Conservation (phyloP, 257 asterid genomes). For the Paraleonurus japonicus region DNA sequence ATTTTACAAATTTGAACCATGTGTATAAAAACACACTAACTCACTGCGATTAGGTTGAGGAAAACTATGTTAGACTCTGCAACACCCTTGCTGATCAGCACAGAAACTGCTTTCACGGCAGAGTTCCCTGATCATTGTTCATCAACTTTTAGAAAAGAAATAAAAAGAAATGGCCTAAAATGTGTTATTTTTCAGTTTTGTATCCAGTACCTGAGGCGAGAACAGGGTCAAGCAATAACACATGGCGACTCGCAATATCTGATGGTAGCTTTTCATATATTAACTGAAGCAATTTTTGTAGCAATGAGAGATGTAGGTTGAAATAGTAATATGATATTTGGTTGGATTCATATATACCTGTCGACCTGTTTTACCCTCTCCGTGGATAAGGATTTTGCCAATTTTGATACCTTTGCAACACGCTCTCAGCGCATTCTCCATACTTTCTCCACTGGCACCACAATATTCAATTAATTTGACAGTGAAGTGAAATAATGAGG, state of each 20-base stretch:
- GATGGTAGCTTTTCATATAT: constrained; percentile 88
- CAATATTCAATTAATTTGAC: constrained; percentile 8
- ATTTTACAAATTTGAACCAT: background rate
- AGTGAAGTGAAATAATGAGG: background rate
- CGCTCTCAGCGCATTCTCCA: constrained; percentile 96
- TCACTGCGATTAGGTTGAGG: constrained; percentile 85
- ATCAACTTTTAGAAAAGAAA: background rate
- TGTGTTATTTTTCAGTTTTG: background rate
- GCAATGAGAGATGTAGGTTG: constrained; percentile 20
- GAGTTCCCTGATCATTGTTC: constrained; percentile 57
- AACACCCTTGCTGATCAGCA: constrained; percentile 81
- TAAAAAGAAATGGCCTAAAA: background rate
- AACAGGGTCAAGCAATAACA: constrained; percentile 84
- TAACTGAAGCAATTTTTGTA: constrained; percentile 46
- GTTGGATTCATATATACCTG: constrained; percentile 49
- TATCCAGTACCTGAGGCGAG: constrained; percentile 74
- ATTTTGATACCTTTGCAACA: constrained; percentile 95
- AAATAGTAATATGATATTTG: background rate
- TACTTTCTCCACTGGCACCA: constrained; percentile 83
- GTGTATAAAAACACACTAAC: constrained; percentile 27
- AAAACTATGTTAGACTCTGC: constrained; percentile 84
- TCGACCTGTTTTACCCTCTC: constrained; percentile 58
- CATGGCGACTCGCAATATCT: constrained; percentile 92
- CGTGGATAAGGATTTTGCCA: constrained; percentile 84
- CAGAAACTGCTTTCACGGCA: constrained; percentile 77